Conservation (phyloP, 345 rosid species). For the Lepidium aucheri region DNA sequence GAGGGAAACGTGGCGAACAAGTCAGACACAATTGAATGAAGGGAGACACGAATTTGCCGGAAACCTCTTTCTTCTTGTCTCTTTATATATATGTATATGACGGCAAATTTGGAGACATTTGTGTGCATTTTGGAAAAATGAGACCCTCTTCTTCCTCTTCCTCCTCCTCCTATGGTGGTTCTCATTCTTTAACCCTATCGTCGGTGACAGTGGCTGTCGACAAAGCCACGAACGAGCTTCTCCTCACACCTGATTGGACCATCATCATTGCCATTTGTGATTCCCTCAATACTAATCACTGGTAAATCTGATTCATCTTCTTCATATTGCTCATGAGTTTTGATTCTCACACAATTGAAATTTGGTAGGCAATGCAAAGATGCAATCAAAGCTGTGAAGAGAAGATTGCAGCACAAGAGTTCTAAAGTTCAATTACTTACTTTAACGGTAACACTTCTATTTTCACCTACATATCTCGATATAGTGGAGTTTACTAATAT, state of each 20-base stretch:
- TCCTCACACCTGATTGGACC: slow-evolving; percentile 83
- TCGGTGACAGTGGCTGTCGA: slow-evolving; percentile 81
- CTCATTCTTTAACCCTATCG: slow-evolving; percentile 28
- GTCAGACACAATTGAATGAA: neutral
- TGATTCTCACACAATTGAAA: neutral
- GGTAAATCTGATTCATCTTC: slow-evolving; percentile 27
- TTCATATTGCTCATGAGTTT: neutral
- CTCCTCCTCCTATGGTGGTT: neutral
- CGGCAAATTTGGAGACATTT: neutral
- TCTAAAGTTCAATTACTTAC: slow-evolving; percentile 77
- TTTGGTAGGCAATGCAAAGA: slow-evolving; percentile 75
- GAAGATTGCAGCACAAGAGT: slow-evolving; percentile 77
- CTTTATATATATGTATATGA: neutral
- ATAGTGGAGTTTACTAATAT: neutral
- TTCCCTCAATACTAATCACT: slow-evolving; percentile 53
- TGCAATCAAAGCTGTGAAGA: slow-evolving; percentile 83
- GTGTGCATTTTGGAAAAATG: slow-evolving; percentile 4
- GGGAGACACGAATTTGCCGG: slow-evolving; percentile 12
- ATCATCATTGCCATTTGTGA: slow-evolving; percentile 88
- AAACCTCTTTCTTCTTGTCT: neutral
- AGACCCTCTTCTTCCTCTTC: slow-evolving; percentile 4
- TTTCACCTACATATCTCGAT: too few species aligned
- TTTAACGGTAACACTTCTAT: slow-evolving; percentile 93
- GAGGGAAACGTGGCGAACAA: slow-evolving; percentile 22
- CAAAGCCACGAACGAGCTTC: slow-evolving; percentile 86